A percentile compares a stretch with the other conserved stretches of the same genome.
These are phyloP conservation scores for Hanseniaspora lindneri DNA, from an alignment of 805 yeast species.

Conservation along the genomic window DNA sequence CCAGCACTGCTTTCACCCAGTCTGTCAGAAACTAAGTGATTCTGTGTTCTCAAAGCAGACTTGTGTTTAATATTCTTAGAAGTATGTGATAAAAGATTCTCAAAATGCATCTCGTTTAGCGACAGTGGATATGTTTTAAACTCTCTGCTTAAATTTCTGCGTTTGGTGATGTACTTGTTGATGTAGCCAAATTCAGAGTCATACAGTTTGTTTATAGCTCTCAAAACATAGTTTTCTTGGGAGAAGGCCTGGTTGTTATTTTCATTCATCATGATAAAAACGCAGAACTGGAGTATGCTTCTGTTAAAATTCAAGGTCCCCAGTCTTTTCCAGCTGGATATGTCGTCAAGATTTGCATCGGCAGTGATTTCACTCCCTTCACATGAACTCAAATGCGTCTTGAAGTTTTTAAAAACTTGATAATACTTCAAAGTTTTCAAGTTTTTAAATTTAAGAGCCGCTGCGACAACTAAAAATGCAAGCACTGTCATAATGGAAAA, in stretches of 20 bases:
- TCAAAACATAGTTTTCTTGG: neutral
- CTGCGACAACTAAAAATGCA: neutral
- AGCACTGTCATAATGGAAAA: neutral
- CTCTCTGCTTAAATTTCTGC: neutral
- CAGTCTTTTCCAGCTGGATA: constrained; percentile 19
- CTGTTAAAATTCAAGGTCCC: neutral
- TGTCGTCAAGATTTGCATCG: constrained; percentile 20
- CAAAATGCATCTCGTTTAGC: constrained; percentile 9
- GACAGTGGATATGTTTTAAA: constrained; percentile 4
- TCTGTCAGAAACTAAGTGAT: neutral
- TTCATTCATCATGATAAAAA: neutral
- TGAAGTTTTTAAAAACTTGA: constrained; percentile 26
- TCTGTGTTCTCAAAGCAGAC: neutral
- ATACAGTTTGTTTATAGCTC: constrained; percentile 2
- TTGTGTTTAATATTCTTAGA: neutral
- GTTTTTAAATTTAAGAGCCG: constrained; percentile 27
- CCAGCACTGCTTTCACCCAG: neutral
- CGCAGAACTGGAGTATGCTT: neutral
- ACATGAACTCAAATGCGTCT: constrained; percentile 24
- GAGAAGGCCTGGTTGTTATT: neutral
- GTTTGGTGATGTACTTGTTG: constrained; percentile 1
- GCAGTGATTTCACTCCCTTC: constrained; percentile 27
- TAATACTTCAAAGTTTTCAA: constrained; percentile 23
- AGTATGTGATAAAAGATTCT: neutral
- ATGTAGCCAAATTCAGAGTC: constrained; percentile 13